Percentiles rank a stretch among this genome's conserved stretches.
Conservation (phyloP, 805 yeast species). For the Starmerella apicola region DNA sequence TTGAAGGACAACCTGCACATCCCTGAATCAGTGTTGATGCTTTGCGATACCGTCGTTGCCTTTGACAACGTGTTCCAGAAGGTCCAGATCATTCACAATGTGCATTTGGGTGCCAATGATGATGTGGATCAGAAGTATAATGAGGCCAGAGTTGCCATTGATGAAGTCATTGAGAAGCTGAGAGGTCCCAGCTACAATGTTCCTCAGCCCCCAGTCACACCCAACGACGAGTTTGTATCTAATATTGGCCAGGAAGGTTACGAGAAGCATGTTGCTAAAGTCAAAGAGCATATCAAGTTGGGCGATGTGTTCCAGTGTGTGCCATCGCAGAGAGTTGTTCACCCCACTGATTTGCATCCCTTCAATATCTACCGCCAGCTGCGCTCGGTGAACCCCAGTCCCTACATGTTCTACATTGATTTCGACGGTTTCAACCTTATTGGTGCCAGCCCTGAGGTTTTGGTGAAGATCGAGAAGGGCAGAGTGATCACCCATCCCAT, state of each 20-base stretch:
- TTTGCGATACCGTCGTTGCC: slow-evolving; percentile 79
- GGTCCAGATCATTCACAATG: slow-evolving; percentile 78
- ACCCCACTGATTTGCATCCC: slow-evolving; percentile 92
- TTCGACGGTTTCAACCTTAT: slow-evolving; percentile 72
- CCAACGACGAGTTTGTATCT: slow-evolving; percentile 61
- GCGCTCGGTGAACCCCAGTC: slow-evolving; percentile 94
- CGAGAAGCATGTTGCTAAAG: slow-evolving; percentile 59
- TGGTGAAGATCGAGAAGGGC: slow-evolving; percentile 72
- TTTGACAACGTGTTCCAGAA: slow-evolving; percentile 91
- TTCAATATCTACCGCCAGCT: slow-evolving; percentile 91
- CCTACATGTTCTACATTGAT: slow-evolving; percentile 89
- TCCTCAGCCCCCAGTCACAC: slow-evolving; percentile 57
- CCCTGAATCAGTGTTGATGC: slow-evolving; percentile 88
- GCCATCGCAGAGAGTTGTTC: slow-evolving; percentile 91
- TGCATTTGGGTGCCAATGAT: slow-evolving; percentile 28
- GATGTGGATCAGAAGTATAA: slow-evolving; percentile 39
- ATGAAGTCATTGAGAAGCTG: slow-evolving; percentile 34
- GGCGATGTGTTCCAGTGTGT: slow-evolving; percentile 98
- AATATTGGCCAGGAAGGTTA: slow-evolving; percentile 92
- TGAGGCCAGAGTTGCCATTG: slow-evolving; percentile 45
- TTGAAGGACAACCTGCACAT: slow-evolving; percentile 68
- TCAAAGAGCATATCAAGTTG: slow-evolving; percentile 69
- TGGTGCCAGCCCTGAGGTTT: slow-evolving; percentile 93
- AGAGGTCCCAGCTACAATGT: slow-evolving; percentile 38
- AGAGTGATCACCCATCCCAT: slow-evolving; percentile 90